A percentile compares a stretch with the other conserved stretches of the same genome.
Evolutionary conservation across 441 rosid species (phyloP).

Genomic region (Gossypium gossypioides): DNA sequence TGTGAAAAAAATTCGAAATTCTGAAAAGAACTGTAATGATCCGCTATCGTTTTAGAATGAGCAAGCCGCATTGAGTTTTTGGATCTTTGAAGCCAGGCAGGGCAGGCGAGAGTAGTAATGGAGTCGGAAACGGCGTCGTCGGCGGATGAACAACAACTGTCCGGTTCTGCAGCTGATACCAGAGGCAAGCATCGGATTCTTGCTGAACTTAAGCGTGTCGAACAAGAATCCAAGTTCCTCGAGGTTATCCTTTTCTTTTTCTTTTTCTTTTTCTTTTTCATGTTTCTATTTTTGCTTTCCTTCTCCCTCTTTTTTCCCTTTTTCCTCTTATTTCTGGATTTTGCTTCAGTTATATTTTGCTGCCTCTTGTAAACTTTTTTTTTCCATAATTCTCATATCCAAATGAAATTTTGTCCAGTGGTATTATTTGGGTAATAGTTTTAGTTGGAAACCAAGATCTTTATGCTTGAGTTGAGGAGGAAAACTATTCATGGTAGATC

Average conservation of each 20-base stretch:
- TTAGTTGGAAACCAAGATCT: not conserved
- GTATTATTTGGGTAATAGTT: not conserved
- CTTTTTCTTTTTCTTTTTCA: not conserved
- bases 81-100: not conserved
- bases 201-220: constrained; percentile 54
- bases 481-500: not conserved
- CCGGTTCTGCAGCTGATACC: constrained; percentile 29
- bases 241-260: constrained; percentile 25
- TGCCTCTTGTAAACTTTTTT: not conserved
- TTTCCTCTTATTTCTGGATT: not conserved
- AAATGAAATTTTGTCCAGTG: not conserved
- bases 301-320: too few species aligned
- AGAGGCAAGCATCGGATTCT: constrained; percentile 54
- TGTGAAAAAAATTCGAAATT: not conserved
- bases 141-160: constrained; percentile 26
- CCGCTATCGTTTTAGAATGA: constrained; percentile 10
- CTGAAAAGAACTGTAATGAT: constrained; percentile 12
- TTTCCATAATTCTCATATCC: not conserved
- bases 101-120: constrained; percentile 11
- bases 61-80: not conserved
- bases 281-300: not conserved
- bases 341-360: not conserved
- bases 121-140: constrained; percentile 33
- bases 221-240: constrained; percentile 45
- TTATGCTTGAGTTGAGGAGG: not conserved